Conservation (phyloP, 2,329 filamentous ascomycete species). For the Scedosporium apiospermum region DNA sequence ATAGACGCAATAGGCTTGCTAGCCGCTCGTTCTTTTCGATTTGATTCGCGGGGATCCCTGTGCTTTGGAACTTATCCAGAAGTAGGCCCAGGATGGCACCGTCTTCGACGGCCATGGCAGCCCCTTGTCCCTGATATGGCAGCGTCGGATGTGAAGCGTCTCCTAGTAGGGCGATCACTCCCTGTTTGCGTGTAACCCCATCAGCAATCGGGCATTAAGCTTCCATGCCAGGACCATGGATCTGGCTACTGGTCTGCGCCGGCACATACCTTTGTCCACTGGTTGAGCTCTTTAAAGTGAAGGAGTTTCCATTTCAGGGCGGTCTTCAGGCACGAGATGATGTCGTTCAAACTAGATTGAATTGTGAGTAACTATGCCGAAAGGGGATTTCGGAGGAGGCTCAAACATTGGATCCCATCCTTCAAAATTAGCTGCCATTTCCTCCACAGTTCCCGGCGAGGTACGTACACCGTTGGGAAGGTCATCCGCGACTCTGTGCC, state of each 20-base stretch:
- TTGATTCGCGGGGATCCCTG: too few species aligned
- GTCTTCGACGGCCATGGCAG: conserved; percentile 17
- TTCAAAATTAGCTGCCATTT: conserved; percentile 4
- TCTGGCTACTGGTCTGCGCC: not conserved
- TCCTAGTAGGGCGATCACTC: conserved; percentile 10
- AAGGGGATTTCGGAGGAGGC: not conserved
- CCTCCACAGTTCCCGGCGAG: not conserved
- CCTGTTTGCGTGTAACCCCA: not conserved
- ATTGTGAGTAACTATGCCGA: not conserved
- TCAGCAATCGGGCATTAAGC: too few species aligned
- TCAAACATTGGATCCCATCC: conserved; percentile 2
- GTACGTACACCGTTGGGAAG: conserved; percentile 1
- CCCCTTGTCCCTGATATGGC: conserved; percentile 17
- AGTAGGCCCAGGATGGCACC: conserved; percentile 14
- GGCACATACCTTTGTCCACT: conserved; percentile 6
- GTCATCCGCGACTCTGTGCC: conserved; percentile 3
- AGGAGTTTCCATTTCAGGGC: conserved; percentile 5
- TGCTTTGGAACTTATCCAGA: conserved; percentile 14
- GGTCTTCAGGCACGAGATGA: not conserved
- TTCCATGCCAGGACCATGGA: too few species aligned
- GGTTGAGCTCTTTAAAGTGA: conserved; percentile 3
- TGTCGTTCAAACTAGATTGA: not conserved
- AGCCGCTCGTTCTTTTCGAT: not conserved
- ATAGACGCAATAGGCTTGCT: conserved; percentile 31
- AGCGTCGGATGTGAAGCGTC: conserved; percentile 14